A percentile compares a stretch with the other conserved stretches of the same genome.
These are phyloP conservation scores for Calendula officinalis DNA, from an alignment of 129 eudicot genomes.

Conservation along the genomic window DNA sequence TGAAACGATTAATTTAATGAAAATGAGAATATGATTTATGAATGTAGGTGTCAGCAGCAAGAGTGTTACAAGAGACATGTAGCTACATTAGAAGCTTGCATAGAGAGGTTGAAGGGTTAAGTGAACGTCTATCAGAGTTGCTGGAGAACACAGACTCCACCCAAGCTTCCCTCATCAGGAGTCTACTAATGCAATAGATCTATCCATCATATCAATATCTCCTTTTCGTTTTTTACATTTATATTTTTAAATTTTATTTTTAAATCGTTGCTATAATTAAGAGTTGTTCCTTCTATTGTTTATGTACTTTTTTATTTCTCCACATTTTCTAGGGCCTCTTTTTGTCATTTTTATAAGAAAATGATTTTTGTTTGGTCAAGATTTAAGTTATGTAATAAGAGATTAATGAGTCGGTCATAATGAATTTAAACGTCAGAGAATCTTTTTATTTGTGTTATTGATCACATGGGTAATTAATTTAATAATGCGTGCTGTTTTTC, in stretches of 20 bases:
- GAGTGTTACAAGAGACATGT: conserved; percentile 45
- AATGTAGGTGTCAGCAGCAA: conserved; percentile 41
- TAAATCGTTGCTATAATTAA: background rate
- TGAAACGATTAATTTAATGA: background rate
- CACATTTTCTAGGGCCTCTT: background rate
- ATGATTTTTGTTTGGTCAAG: too few relatives aligned
- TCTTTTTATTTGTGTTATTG: too few relatives aligned
- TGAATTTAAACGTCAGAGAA: too few relatives aligned
- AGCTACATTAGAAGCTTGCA: conserved; percentile 36
- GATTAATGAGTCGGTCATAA: too few relatives aligned
- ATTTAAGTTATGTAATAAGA: too few relatives aligned
- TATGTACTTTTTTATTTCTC: conserved; percentile 11
- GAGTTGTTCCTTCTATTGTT: background rate
- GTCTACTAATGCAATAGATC: conserved; percentile 38
- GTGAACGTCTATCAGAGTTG: conserved; percentile 40
- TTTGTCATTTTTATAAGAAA: too few relatives aligned
- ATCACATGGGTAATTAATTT: too few relatives aligned
- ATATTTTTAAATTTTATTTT: background rate
- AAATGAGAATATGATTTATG: background rate
- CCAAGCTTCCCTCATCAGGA: conserved; percentile 49
- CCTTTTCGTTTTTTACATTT: background rate
- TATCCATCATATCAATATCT: background rate
- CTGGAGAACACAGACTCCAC: conserved; percentile 40
- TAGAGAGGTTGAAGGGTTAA: conserved; percentile 40
- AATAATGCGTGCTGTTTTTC: too few relatives aligned